These are phyloP conservation scores for Clitopilus passeckerianus DNA, from an alignment of 768 basidiomycete genomes.

Conservation along the genomic window DNA sequence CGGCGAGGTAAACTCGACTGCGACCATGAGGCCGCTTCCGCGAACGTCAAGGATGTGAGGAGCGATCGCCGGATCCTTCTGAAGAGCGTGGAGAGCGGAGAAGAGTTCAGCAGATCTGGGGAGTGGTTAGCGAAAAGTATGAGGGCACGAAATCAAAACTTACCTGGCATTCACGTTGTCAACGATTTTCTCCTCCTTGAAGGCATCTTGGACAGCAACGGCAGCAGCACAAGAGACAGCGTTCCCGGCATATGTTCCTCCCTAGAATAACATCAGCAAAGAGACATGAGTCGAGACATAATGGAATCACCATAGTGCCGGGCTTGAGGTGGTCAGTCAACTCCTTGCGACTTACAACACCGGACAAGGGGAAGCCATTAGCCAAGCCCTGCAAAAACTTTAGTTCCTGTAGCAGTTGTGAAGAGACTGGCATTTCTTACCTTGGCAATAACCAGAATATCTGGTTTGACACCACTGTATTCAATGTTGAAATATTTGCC, in stretches of 20 bases:
- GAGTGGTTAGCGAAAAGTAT: background rate
- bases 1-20: constrained; percentile 70
- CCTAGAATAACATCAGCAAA: constrained; percentile 30
- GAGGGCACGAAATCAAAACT: constrained; percentile 4
- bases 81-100: constrained; percentile 49
- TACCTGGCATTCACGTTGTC: constrained; percentile 75
- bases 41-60: constrained; percentile 80
- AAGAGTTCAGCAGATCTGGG: constrained; percentile 72
- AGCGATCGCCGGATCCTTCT: constrained; percentile 42
- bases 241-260: constrained; percentile 91
- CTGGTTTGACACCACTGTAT: constrained; percentile 81
- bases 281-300: background rate
- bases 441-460: constrained; percentile 89
- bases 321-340: constrained; percentile 74
- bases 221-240: constrained; percentile 91
- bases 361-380: constrained; percentile 93
- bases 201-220: constrained; percentile 71
- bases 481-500: constrained; percentile 81
- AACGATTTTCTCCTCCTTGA: constrained; percentile 77
- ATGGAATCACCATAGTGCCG: constrained; percentile 64
- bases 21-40: constrained; percentile 87
- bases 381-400: constrained; percentile 55
- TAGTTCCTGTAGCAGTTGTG: background rate
- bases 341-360: constrained; percentile 74
- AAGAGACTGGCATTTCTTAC: constrained; percentile 23